These are phyloP conservation scores for Pichia sp. DNA, from an alignment of 1,139 yeast species.

Conservation along the genomic window DNA sequence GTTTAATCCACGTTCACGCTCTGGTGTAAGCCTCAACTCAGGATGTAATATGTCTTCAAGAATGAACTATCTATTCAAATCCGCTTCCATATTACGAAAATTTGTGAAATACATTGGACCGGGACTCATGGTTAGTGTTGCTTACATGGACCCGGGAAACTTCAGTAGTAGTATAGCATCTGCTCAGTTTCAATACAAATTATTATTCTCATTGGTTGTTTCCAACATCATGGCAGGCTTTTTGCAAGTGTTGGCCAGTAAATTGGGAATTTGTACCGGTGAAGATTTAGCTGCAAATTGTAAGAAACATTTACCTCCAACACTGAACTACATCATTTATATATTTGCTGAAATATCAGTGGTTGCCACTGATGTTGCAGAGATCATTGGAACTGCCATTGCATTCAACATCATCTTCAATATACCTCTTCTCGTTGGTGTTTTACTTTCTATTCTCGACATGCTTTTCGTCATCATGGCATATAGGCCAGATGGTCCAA, in stretches of 20 bases:
- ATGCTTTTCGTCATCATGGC: slow-evolving; percentile 82
- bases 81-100: slow-evolving; percentile 32
- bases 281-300: slow-evolving; percentile 84
- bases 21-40: too few relatives aligned
- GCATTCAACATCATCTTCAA: slow-evolving; percentile 75
- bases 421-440: slow-evolving; percentile 75
- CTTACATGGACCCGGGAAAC: slow-evolving; percentile 97
- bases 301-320: slow-evolving; percentile 60
- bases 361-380: slow-evolving; percentile 89
- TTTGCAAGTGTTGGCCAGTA: slow-evolving; percentile 76
- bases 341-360: slow-evolving; percentile 80
- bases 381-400: slow-evolving; percentile 90
- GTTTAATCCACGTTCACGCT: too few relatives aligned
- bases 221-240: slow-evolving; percentile 86
- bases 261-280: slow-evolving; percentile 88
- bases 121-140: slow-evolving; percentile 90
- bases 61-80: too few relatives aligned
- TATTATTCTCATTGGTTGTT: slow-evolving; percentile 70
- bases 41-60: too few relatives aligned
- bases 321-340: slow-evolving; percentile 57
- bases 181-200: slow-evolving; percentile 65
- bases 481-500: slow-evolving; percentile 81
- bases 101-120: slow-evolving; percentile 78
- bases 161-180: slow-evolving; percentile 93
- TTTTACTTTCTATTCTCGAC: slow-evolving; percentile 73